phyloP scores from a whole-genome alignment of 306 rosid genomes.

The Elaeagnus macrophylla region DNA sequence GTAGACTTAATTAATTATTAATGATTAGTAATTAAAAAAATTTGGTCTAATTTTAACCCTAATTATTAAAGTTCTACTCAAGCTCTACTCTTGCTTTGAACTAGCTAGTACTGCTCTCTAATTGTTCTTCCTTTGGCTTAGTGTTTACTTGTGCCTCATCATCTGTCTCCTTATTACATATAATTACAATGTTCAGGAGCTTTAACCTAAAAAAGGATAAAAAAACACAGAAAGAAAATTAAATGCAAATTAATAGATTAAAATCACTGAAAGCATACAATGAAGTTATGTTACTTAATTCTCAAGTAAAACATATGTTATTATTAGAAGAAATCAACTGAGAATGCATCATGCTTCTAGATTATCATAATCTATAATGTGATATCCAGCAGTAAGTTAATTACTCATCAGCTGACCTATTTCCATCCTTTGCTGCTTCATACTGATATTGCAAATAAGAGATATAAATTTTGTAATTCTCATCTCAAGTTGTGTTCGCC shows the following conservation, averaged over 20 bases:
- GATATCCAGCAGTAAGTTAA: constrained; percentile 5
- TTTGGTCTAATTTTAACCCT: no score
- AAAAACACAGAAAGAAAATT: not conserved
- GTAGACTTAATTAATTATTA: no score
- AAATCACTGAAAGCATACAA: not conserved
- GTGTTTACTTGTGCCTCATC: no score
- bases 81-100: no score
- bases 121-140: no score
- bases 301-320: no score
- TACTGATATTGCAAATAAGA: constrained; percentile 77
- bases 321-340: constrained; percentile 9
- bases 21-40: no score
- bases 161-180: no score
- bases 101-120: no score
- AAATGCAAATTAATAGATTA: not conserved
- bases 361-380: constrained; percentile 14
- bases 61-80: no score
- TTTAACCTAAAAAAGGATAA: not conserved
- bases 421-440: constrained; percentile 99
- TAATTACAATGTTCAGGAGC: not conserved
- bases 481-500: constrained; percentile 61
- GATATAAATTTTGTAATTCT: constrained; percentile 72
- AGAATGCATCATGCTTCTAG: constrained; percentile 5
- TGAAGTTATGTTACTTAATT: not conserved
- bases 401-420: constrained; percentile 52